Base-by-base conservation (phyloP, 2,329 filamentous ascomycete species). In the Venturia carpophila region DNA sequence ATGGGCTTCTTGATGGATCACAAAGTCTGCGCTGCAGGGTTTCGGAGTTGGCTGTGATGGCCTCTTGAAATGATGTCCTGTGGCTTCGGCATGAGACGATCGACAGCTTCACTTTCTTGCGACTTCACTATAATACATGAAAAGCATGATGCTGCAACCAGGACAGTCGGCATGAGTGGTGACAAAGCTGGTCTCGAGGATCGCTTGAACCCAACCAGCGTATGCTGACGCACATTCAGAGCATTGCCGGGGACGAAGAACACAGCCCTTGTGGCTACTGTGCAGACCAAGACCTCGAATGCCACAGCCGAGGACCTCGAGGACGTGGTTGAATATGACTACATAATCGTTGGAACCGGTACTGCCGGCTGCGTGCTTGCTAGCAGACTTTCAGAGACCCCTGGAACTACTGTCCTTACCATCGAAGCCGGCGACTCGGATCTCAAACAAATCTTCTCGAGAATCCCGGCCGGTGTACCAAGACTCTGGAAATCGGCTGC, bases 341-440 rank as follows among this genome's bases (percentile, higher is more conserved):
- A 45, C 45, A 66, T 66, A 15, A 58, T 66, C 5, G 49, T 66
- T 17, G 65, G 65, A 1, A 65, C 58, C 3, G 66, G 72, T 5
- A 70, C 71, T 13, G 70, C 70, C 52, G 71, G 71, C 34, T 69
- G 70, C 21, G 69, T 70, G n/a, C 68, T 73, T n/a, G 71, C 71
- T 0, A 69, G 68, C 58, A 68, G 72, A 34, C 65, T 74, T 3
- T 70, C 69, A 19, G 70, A 73, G 47, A 66, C 73, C 63, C 69
- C 71, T 11, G 67, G 68, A 24, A 61, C 41, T 13, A 58, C 45
- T 15, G 62, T 66, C 15, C 62, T 65, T 6, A 21, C 47, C 3
- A 45, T 66, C 34, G 65, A 66, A 61, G 62, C 62, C 3, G 65
- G 65, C 24, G 55, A 58, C 37, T 41, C 34, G 1, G 52, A 58